A percentile compares a stretch with the other conserved stretches of the same genome.
Conservation (phyloP, 805 yeast genomes). For the Metschnikowia hibisci region DNA sequence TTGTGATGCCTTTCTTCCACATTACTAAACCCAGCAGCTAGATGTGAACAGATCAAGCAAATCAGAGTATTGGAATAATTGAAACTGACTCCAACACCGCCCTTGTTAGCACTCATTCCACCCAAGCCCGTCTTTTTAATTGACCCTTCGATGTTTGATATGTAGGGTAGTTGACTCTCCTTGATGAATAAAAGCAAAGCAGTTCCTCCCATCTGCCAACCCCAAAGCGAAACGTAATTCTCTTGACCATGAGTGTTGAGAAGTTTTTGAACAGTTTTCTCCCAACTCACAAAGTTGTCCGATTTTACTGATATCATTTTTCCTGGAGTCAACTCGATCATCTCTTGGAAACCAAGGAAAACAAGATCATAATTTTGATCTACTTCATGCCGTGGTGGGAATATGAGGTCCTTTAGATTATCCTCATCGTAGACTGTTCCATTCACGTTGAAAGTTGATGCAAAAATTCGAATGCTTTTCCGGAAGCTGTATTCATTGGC, state of each 20-base stretch:
- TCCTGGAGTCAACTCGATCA: conserved; percentile 76
- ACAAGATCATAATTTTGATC: conserved; percentile 60
- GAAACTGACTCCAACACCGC: conserved; percentile 72
- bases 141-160: conserved; percentile 64
- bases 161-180: conserved; percentile 45
- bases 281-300: conserved; percentile 59
- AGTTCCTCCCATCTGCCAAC: conserved; percentile 84
- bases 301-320: conserved; percentile 79
- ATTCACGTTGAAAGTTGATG: conserved; percentile 55
- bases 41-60: conserved; percentile 80
- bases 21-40: conserved; percentile 89
- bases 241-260: conserved; percentile 38
- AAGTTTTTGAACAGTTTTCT: conserved; percentile 49
- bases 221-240: conserved; percentile 59
- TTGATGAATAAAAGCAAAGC: conserved; percentile 65
- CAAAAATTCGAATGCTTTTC: conserved; percentile 40
- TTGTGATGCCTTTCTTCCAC: conserved; percentile 82
- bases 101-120: conserved; percentile 81
- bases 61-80: conserved; percentile 61
- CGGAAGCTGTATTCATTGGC: conserved; percentile 37
- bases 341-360: conserved; percentile 84
- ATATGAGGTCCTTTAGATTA: conserved; percentile 42
- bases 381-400: conserved; percentile 33
- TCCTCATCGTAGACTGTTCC: conserved; percentile 42
- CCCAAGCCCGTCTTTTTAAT: conserved; percentile 91